phyloP scores from a whole-genome alignment of 2,329 filamentous ascomycete genomes.

The Epichloe sp. region DNA sequence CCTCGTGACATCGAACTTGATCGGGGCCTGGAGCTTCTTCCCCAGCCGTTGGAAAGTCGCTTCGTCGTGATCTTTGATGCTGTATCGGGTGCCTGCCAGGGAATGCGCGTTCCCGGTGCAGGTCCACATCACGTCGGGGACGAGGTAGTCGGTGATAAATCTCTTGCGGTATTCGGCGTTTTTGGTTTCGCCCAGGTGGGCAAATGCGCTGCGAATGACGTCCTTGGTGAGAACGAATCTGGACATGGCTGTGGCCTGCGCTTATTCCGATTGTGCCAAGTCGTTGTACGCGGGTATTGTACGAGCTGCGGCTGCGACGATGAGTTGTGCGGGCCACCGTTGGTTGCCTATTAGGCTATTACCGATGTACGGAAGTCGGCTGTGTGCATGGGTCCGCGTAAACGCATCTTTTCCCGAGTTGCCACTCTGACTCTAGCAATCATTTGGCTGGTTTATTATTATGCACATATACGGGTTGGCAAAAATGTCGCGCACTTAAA shows the following conservation, averaged over 20 bases:
- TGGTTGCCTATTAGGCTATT: too few species aligned
- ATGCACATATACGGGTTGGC: too few species aligned
- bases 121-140: conserved; percentile 12
- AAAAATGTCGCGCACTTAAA: too few species aligned
- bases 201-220: conserved; percentile 10
- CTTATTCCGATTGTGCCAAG: not conserved
- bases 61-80: conserved; percentile 8
- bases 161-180: conserved; percentile 6
- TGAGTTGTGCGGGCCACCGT: too few species aligned
- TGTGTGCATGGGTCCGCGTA: too few species aligned
- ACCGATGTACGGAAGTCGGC: too few species aligned
- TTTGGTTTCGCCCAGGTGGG: conserved; percentile 9
- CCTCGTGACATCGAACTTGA: conserved; percentile 10
- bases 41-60: conserved; percentile 11
- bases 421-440: too few species aligned
- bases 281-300: not conserved
- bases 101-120: conserved; percentile 13
- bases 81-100: conserved; percentile 11
- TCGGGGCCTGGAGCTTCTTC: conserved; percentile 10
- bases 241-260: conserved; percentile 1
- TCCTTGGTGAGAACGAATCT: conserved; percentile 12
- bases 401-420: too few species aligned
- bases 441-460: too few species aligned
- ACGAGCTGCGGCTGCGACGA: too few species aligned
- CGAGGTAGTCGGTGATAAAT: conserved; percentile 10